phyloP scores from a whole-genome alignment of 345 rosid species.

The Litchi chinensis region DNA sequence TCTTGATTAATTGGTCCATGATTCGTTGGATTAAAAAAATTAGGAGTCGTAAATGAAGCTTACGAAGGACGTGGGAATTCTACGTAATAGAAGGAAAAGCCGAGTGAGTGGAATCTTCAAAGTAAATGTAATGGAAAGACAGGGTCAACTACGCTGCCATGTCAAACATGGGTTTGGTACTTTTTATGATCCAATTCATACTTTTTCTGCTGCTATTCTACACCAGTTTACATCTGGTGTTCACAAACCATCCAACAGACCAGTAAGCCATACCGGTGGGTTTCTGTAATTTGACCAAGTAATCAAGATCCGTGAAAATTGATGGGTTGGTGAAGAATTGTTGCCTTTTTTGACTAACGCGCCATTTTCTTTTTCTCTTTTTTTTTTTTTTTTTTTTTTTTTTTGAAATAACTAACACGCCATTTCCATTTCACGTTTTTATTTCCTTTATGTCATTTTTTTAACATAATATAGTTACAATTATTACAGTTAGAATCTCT shows the following conservation, averaged over 20 bases:
- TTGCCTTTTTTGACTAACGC: not conserved
- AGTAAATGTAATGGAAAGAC: not conserved
- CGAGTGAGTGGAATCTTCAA: slow-evolving; percentile 23
- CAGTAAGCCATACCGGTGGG: not conserved
- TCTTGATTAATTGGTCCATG: slow-evolving; percentile 4
- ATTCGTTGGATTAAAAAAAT: not conserved
- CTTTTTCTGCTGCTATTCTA: not conserved
- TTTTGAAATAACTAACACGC: too few species aligned
- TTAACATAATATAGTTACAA: too few species aligned
- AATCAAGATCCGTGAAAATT: slow-evolving; percentile 5
- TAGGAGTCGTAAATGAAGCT: too few species aligned
- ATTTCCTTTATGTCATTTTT: too few species aligned
- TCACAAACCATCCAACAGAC: not conserved
- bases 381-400: too few species aligned
- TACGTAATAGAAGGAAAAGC: not conserved
- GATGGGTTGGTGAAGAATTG: slow-evolving; percentile 12
- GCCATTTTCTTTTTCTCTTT: too few species aligned
- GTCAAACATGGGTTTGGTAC: slow-evolving; percentile 13
- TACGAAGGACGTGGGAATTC: not conserved
- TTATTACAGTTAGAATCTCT: too few species aligned
- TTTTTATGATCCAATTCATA: slow-evolving; percentile 11
- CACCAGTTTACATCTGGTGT: not conserved
- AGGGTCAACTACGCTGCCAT: slow-evolving; percentile 12
- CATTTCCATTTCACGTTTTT: too few species aligned
- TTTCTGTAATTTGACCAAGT: slow-evolving; percentile 1